Base-by-base conservation (phyloP, 2,329 filamentous ascomycete species). In the Pseudogymnoascus sp. region DNA sequence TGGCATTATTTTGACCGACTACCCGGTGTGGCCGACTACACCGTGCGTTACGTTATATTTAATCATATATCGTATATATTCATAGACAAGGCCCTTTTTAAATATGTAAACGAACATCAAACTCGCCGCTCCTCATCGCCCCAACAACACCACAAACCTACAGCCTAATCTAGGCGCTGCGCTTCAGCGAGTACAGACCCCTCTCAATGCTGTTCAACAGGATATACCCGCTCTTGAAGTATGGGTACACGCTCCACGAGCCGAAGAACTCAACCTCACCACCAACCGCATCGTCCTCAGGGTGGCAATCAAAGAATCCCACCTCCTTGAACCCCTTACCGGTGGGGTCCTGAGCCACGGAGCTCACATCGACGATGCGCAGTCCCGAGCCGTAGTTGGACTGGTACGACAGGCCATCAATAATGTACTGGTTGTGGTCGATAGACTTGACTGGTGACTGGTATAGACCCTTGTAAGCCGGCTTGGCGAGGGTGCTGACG, bases 381-480 rank as follows among this genome's bases (percentile, higher is more conserved):
- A 82, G 74, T n/a, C 80, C 80, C 11, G 77, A 74, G 3, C 75
- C 79, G 65, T 82, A 82, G 71, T 82, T 80, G 33, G 77, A 74
- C 67, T 82, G 80, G 69, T 77, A 79, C 2, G 73, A 71, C 19
- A 74, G 72, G 1, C 75, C 76, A 52, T 77, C 69, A 12, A 72
- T 69, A n/a, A 78, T 71, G 49, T 79, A 79, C 65, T 79, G 77
- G 68, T 79, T 79, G 71, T 79, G 77, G 65, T 79, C 77, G 41
- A 79, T 73, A n/a, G 72, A 72, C 41, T 71, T 71, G 52, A 72
- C 73, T 1, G 68, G 68, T 19, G 71, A 70, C 65, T 75, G 75
- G 72, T 77, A 79, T 63, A 73, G 67, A 14, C 77, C 77, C 11
- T 75, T 78, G 63, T 78, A 75, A 64, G 74, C 71, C 4, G 78